Evolutionary conservation across 208 protist species (phyloP).

Genomic region (Trichomonas tenax): DNA sequence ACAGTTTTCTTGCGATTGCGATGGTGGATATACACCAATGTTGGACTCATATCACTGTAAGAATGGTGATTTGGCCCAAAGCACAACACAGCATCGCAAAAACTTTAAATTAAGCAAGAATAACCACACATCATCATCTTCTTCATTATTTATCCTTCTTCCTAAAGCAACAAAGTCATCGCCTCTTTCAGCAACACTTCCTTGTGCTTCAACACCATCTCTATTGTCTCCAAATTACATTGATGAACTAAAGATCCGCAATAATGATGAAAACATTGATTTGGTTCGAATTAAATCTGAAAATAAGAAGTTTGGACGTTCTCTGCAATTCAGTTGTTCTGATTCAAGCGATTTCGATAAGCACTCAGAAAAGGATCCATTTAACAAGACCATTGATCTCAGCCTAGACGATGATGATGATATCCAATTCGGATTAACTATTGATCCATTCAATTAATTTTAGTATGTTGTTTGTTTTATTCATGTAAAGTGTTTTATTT

Average conservation of each 20-base stretch:
- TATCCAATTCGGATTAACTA: background rate
- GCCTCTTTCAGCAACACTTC: background rate
- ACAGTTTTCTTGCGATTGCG: too few relatives aligned
- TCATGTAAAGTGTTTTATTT: too few relatives aligned
- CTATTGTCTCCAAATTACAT: background rate
- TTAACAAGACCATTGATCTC: too few relatives aligned
- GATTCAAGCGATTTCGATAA: background rate
- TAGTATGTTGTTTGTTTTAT: too few relatives aligned
- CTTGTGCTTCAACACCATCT: background rate
- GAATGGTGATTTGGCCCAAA: background rate
- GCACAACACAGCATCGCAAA: background rate
- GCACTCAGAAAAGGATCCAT: background rate
- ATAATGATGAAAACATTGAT: background rate
- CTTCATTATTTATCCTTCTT: background rate
- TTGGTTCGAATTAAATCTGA: too few relatives aligned
- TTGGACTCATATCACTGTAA: background rate
- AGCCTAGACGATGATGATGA: background rate
- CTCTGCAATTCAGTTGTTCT: background rate
- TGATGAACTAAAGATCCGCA: background rate
- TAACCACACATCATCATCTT: background rate
- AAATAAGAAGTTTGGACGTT: background rate
- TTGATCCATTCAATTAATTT: too few relatives aligned
- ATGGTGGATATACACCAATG: background rate
- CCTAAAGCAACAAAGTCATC: background rate
- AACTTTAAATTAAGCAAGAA: background rate